These are phyloP conservation scores for Rubia yunnanensis DNA, from an alignment of 257 asterid species.

Conservation along the genomic window DNA sequence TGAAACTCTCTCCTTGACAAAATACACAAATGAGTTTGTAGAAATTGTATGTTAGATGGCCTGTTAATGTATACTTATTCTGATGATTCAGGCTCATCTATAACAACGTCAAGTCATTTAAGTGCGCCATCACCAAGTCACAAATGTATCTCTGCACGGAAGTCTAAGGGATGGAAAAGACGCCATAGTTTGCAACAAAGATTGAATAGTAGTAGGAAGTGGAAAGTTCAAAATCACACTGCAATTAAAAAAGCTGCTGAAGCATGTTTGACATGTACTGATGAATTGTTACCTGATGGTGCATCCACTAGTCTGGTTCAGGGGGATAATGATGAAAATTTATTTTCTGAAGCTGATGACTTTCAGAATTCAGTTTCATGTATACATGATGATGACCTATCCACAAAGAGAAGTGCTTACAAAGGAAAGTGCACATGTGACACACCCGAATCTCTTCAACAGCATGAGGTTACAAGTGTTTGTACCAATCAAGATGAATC, in stretches of 20 bases:
- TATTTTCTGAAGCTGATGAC: conserved; percentile 25
- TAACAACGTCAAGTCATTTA: conserved; percentile 27
- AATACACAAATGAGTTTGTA: not conserved
- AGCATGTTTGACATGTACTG: conserved; percentile 46
- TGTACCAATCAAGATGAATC: conserved; percentile 22
- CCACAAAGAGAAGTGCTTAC: conserved; percentile 15
- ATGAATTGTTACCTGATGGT: conserved; percentile 28
- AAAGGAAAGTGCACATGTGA: conserved; percentile 46
- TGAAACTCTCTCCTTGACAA: not conserved
- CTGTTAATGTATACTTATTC: conserved; percentile 3
- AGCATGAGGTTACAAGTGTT: conserved; percentile 21
- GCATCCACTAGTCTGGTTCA: conserved; percentile 28
- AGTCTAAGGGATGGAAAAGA: conserved; percentile 77
- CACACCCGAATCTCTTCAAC: conserved; percentile 24
- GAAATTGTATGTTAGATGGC: not conserved
- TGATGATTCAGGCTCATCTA: conserved; percentile 42
- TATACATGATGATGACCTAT: conserved; percentile 23
- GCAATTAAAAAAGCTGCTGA: conserved; percentile 27
- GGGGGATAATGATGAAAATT: conserved; percentile 28
- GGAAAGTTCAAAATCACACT: conserved; percentile 39
- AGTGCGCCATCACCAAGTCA: conserved; percentile 41
- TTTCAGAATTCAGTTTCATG: conserved; percentile 17
- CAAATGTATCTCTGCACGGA: conserved; percentile 55
- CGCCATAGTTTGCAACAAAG: conserved; percentile 72
- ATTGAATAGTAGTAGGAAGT: conserved; percentile 43